phyloP scores from a whole-genome alignment of 805 yeast species.

The Spathaspora sp. region DNA sequence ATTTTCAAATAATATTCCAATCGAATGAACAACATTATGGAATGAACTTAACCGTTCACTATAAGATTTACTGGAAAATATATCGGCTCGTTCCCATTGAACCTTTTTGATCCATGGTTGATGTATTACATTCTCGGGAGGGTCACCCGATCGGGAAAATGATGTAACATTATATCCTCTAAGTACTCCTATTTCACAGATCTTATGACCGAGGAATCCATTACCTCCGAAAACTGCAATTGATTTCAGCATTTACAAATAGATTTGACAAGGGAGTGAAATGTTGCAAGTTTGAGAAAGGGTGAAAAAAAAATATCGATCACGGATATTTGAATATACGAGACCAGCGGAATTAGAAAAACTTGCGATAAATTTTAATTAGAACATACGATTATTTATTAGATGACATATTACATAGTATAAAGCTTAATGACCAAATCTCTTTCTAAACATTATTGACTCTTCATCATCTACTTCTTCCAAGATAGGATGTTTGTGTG shows the following conservation, averaged over 20 bases:
- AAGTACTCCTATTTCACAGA: constrained; percentile 64
- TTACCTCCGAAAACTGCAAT: constrained; percentile 81
- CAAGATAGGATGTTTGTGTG: constrained; percentile 18
- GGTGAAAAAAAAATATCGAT: neutral
- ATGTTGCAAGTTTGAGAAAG: neutral
- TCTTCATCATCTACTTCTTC: constrained; percentile 35
- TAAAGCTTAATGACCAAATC: constrained; percentile 22
- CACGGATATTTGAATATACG: neutral
- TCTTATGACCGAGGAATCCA: constrained; percentile 70
- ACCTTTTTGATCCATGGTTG: constrained; percentile 55
- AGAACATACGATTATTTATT: neutral
- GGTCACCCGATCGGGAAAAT: constrained; percentile 60
- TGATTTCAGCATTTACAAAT: constrained; percentile 16
- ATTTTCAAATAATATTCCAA: constrained; percentile 75
- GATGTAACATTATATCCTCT: constrained; percentile 67
- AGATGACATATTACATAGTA: neutral
- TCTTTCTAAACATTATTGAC: constrained; percentile 37
- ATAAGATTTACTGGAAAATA: constrained; percentile 64
- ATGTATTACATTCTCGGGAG: constrained; percentile 30
- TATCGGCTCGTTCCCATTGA: constrained; percentile 63
- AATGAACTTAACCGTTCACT: constrained; percentile 42
- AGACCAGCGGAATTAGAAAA: neutral
- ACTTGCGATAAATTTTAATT: too few species aligned
- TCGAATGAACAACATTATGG: constrained; percentile 73
- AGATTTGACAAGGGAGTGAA: constrained; percentile 1